Conservation (phyloP, 805 yeast genomes). For the Sugiyamaella americana region DNA sequence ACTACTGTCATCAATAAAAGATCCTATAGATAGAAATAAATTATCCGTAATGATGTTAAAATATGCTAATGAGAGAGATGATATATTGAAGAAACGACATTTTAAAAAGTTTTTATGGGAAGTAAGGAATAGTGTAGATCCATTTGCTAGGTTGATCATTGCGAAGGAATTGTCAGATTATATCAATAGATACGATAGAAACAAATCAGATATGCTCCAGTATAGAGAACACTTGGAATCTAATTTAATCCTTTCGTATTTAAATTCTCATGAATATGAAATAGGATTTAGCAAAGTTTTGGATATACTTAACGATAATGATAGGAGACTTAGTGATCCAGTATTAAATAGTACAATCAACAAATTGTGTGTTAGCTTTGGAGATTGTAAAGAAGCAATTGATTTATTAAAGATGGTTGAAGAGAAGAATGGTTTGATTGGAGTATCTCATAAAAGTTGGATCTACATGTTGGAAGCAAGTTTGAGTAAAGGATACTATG, state of each 20-base stretch:
- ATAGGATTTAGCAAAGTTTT: not conserved
- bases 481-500: not conserved
- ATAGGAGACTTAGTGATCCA: not conserved
- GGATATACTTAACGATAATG: not conserved
- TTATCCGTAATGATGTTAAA: no score
- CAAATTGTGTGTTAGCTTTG: not conserved
- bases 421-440: not conserved
- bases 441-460: not conserved
- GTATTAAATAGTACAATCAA: not conserved
- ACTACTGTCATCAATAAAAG: no score
- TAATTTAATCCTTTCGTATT: constrained; percentile 2
- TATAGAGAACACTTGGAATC: no score
- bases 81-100: not conserved
- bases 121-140: constrained; percentile 11
- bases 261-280: constrained; percentile 2
- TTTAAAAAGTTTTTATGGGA: constrained; percentile 1
- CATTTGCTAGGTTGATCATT: constrained; percentile 7
- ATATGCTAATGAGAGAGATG: not conserved
- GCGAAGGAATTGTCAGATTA: not conserved
- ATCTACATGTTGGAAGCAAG: not conserved
- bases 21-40: no score
- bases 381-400: not conserved
- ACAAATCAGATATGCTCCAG: not conserved
- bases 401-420: not conserved
- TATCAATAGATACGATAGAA: not conserved